Evolutionary conservation across 441 rosid genomes (phyloP).

Genomic region (Euphorbia corollata): DNA sequence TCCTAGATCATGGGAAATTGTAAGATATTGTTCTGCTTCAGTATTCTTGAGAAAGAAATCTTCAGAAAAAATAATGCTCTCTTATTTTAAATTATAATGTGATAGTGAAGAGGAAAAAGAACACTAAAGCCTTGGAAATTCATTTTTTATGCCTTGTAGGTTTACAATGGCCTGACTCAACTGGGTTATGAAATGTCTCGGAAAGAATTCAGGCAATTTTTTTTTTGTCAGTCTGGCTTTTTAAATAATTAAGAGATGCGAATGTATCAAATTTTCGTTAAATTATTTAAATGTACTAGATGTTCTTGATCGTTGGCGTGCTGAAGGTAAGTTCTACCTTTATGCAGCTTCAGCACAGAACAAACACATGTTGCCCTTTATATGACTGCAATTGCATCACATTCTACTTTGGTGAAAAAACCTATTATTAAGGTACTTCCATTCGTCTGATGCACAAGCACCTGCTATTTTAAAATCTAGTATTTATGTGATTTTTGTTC

Average conservation of each 20-base stretch:
- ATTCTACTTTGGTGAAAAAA: constrained; percentile 53
- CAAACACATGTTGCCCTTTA: constrained; percentile 70
- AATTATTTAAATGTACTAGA: not conserved
- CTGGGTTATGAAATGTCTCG: constrained; percentile 59
- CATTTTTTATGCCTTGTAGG: constrained; percentile 33
- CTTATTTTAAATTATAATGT: not conserved
- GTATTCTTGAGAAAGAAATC: constrained; percentile 1
- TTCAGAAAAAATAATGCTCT: not conserved
- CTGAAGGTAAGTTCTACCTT: not conserved
- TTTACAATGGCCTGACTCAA: constrained; percentile 85
- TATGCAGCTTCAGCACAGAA: constrained; percentile 66
- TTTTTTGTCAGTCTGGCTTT: constrained; percentile 11
- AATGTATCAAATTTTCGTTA: constrained; percentile 5
- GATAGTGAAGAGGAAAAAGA: not conserved
- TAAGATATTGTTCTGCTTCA: constrained; percentile 30
- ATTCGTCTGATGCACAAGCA: constrained; percentile 13
- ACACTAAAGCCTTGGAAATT: not conserved
- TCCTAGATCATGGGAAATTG: constrained; percentile 92
- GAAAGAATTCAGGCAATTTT: constrained; percentile 52
- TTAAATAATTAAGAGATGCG: constrained; percentile 1
- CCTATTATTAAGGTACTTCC: constrained; percentile 54
- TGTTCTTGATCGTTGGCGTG: not conserved
- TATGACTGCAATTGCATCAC: constrained; percentile 78
- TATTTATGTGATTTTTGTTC: constrained; percentile 10
- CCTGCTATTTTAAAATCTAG: constrained; percentile 6